Base-by-base conservation (phyloP, 2,329 filamentous ascomycete species). In the Beauveria rudraprayagi region DNA sequence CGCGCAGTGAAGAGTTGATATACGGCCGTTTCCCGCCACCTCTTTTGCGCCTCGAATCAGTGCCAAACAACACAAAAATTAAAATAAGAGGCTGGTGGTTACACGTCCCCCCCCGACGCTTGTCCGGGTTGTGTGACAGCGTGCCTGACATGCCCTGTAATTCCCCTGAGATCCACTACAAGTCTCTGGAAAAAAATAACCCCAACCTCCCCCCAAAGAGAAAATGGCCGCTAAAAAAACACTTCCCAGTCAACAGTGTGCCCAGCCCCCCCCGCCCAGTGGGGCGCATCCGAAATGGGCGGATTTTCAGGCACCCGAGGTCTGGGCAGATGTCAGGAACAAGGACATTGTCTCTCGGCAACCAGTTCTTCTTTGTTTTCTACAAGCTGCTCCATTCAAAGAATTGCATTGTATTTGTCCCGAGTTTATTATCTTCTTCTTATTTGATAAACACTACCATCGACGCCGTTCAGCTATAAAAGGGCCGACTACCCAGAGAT, bases 21-120 rank as follows among this genome's bases (percentile, higher is more conserved):
- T 58, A 58, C 55, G 17, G 28, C 28, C 19, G 19, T 47, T 30
- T 48, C 61, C 61, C 61, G 61, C 61, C 61, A 62, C 61, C 61
- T 55, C 24, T 62, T 62, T 62, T 62, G 46, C 26, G 47, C 26
- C 10, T 28, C 24, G n/a, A 19, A 19, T 11, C 19, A 30, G 34
- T 37, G 11, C 11, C 34, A 30, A 26, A 17, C 11, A 48, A 17
- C 4, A 48, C 9, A 40, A 40, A 37, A 22, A 30, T 57, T 24
- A 28, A 48, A 41, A 14, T 26, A 46, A 47, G 51, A 28, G 47
- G 56, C 22, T 51, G 56, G 46, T 50, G 10, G 10, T 55, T 16
- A 14, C 40, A 19, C 24, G 14, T 43, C 11, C 34, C 34, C 34
- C 22, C 30, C 11, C 34, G 5, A 8, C 26, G 6, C 7, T 28